These are phyloP conservation scores for Martiniozyma asiatica DNA, from an alignment of 1,139 yeast species.

Conservation along the genomic window DNA sequence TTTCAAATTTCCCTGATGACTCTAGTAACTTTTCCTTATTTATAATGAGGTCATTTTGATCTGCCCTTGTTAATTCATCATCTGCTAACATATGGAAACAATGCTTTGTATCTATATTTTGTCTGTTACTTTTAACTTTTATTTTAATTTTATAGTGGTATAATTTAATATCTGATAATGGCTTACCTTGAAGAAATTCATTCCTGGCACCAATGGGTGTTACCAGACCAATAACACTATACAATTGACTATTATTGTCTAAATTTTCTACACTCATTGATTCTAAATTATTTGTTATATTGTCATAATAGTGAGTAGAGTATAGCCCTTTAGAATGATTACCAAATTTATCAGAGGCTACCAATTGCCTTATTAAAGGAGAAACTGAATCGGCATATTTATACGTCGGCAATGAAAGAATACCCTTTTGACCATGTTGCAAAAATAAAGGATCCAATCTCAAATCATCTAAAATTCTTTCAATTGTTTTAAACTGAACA, in stretches of 20 bases:
- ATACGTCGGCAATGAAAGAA: constrained; percentile 15
- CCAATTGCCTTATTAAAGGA: too few species aligned
- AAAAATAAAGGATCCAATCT: constrained; percentile 28
- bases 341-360: not conserved
- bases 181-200: constrained; percentile 5
- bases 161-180: constrained; percentile 11
- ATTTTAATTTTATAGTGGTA: constrained; percentile 19
- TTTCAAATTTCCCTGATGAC: constrained; percentile 5
- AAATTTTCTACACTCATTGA: not conserved
- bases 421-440: constrained; percentile 14
- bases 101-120: constrained; percentile 15
- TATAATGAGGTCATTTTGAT: constrained; percentile 24
- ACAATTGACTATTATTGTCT: constrained; percentile 4
- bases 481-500: constrained; percentile 53
- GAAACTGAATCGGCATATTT: constrained; percentile 10
- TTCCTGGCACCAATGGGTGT: constrained; percentile 17
- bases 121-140: constrained; percentile 17
- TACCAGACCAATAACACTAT: constrained; percentile 16
- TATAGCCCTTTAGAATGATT: not conserved
- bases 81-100: constrained; percentile 20
- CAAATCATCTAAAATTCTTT: constrained; percentile 55
- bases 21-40: constrained; percentile 6
- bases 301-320: constrained; percentile 1
- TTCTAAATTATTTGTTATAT: not conserved
- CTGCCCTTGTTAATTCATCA: constrained; percentile 25